Evolutionary conservation across 2,329 filamentous ascomycete genomes (phyloP).

Genomic region (Tolypocladium album): DNA sequence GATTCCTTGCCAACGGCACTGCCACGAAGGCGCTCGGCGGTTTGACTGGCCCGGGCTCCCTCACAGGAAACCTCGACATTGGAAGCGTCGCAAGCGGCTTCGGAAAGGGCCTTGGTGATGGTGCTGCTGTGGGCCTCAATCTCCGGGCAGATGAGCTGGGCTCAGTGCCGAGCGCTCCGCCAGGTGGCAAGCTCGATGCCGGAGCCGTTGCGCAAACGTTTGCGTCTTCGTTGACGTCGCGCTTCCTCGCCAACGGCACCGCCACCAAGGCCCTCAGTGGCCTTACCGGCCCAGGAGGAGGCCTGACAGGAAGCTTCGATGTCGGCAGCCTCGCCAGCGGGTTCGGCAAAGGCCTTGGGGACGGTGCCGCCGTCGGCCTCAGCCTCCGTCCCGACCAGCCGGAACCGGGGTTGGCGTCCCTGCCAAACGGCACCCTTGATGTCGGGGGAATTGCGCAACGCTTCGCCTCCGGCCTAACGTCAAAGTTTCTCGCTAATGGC

Average conservation of each 20-base stretch:
- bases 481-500: neutral
- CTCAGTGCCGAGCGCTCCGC: neutral
- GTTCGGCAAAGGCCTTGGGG: neutral
- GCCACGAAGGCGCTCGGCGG: neutral
- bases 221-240: neutral
- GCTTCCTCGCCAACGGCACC: neutral
- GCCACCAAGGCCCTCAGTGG: neutral
- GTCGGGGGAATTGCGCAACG: conserved; percentile 3
- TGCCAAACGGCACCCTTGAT: neutral
- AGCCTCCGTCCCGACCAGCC: neutral
- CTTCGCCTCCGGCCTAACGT: neutral
- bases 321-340: neutral
- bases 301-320: neutral
- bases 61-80: neutral
- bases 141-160: neutral
- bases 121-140: neutral
- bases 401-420: neutral
- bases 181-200: neutral
- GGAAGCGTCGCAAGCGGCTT: neutral
- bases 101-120: conserved; percentile 6
- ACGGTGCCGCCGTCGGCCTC: neutral
- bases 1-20: neutral
- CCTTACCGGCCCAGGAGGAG: neutral
- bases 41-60: neutral
- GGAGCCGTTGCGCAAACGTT: conserved; percentile 3